phyloP scores from a whole-genome alignment of 2,329 filamentous ascomycete species.

The Pseudogymnoascus sp. region DNA sequence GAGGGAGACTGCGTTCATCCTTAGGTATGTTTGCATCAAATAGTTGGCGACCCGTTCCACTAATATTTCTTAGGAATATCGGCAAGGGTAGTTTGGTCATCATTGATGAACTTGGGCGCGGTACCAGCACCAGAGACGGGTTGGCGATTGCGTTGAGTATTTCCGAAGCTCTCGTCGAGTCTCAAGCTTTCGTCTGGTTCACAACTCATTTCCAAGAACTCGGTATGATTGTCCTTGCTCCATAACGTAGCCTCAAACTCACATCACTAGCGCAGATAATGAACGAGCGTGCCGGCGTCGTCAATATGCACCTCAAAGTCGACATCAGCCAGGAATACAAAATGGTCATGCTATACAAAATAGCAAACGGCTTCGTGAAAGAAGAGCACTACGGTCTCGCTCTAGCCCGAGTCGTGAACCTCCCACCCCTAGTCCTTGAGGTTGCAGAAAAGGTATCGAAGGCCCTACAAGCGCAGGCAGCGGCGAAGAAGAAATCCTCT shows the following conservation, averaged over 20 bases:
- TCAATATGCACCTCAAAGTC: conserved; percentile 74
- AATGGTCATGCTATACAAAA: conserved; percentile 83
- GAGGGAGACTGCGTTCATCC: conserved; percentile 89
- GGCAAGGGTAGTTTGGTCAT: conserved; percentile 69
- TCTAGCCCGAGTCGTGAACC: conserved; percentile 64
- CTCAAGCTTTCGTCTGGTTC: conserved; percentile 77
- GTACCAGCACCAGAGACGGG: conserved; percentile 82
- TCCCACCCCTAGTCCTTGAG: conserved; percentile 59
- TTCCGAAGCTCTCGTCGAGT: conserved; percentile 77
- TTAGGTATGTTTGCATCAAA: conserved; percentile 39
- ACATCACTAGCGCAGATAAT: conserved; percentile 53
- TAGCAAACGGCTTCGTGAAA: conserved; percentile 60
- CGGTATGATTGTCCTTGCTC: conserved; percentile 28
- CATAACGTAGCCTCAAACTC: neutral
- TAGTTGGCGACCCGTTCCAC: too few relatives aligned
- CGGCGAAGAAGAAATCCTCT: conserved; percentile 49
- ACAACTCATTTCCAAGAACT: conserved; percentile 87
- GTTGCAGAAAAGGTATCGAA: conserved; percentile 58
- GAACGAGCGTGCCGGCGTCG: conserved; percentile 64
- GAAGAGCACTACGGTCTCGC: conserved; percentile 77
- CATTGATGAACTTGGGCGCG: conserved; percentile 85
- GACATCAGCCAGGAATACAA: conserved; percentile 48
- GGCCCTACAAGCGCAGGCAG: conserved; percentile 48
- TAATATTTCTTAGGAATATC: conserved; percentile 50
- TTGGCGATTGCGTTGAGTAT: conserved; percentile 84